phyloP scores from a whole-genome alignment of 2,329 filamentous ascomycete genomes.

The Metarhizium robertsii region DNA sequence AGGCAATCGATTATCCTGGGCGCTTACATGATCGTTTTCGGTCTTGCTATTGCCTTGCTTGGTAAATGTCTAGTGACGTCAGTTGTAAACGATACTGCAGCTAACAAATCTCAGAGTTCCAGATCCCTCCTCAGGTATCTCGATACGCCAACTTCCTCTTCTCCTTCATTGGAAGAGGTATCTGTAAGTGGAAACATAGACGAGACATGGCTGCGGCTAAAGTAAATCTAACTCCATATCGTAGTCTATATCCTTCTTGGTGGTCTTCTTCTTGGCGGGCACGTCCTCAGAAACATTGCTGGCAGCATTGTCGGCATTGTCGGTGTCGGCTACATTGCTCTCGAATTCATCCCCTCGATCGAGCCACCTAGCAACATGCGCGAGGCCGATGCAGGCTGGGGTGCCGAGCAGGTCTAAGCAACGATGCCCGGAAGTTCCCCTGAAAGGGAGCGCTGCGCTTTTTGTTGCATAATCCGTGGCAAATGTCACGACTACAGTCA shows the following conservation, averaged over 20 bases:
- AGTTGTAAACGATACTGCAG: not conserved
- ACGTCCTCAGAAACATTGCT: slow-evolving; percentile 61
- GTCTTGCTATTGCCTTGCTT: slow-evolving; percentile 63
- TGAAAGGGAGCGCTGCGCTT: not conserved
- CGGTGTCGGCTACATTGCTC: slow-evolving; percentile 66
- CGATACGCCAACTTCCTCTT: slow-evolving; percentile 97
- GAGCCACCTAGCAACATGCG: slow-evolving; percentile 77
- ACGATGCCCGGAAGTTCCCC: not conserved
- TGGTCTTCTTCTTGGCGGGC: slow-evolving; percentile 65
- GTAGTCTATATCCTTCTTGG: slow-evolving; percentile 95
- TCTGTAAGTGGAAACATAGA: slow-evolving; percentile 56
- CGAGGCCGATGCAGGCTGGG: slow-evolving; percentile 65
- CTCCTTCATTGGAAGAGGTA: slow-evolving; percentile 89
- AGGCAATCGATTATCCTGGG: slow-evolving; percentile 59
- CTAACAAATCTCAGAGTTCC: slow-evolving; percentile 57
- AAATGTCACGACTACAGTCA: not conserved
- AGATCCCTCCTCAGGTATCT: slow-evolving; percentile 85
- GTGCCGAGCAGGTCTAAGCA: slow-evolving; percentile 62
- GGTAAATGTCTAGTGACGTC: slow-evolving; percentile 25
- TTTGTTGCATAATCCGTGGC: not conserved
- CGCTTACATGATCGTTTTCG: slow-evolving; percentile 84
- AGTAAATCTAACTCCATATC: slow-evolving; percentile 3
- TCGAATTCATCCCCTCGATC: slow-evolving; percentile 71
- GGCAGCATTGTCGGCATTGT: slow-evolving; percentile 69
- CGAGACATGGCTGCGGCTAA: not conserved